phyloP scores from a whole-genome alignment of 2,329 filamentous ascomycete species.

The Aspergillus eucalypticola region DNA sequence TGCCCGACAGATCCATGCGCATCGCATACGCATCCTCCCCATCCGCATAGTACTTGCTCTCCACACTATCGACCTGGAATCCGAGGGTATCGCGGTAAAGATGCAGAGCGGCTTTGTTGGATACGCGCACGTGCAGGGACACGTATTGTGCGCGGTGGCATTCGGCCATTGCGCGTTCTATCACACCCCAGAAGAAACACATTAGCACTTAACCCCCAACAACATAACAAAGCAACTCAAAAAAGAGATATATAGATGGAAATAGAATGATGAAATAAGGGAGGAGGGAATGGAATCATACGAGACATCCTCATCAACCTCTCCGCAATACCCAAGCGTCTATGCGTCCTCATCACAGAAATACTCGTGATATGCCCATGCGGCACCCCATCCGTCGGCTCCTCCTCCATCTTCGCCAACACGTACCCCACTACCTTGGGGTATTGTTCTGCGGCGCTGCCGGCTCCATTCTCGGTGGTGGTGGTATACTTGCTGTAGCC shows the following conservation, averaged over 20 bases:
- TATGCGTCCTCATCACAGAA: conserved; percentile 94
- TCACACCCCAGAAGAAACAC: too few relatives aligned
- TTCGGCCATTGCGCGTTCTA: conserved; percentile 95
- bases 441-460: conserved; percentile 56
- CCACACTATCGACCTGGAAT: conserved; percentile 76
- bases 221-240: too few relatives aligned
- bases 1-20: conserved; percentile 72
- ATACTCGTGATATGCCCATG: conserved; percentile 96
- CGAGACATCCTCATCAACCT: conserved; percentile 96
- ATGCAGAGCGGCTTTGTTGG: conserved; percentile 85
- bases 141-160: conserved; percentile 90
- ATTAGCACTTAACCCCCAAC: too few relatives aligned
- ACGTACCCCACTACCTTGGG: conserved; percentile 99
- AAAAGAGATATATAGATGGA: too few relatives aligned
- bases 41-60: conserved; percentile 72
- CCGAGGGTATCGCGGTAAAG: conserved; percentile 91
- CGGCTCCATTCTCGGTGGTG: conserved; percentile 11
- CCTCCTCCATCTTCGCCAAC: conserved; percentile 99
- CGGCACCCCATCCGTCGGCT: conserved; percentile 82
- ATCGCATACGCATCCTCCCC: conserved; percentile 95
- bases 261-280: too few relatives aligned
- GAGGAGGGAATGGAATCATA: too few relatives aligned
- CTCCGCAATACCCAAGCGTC: conserved; percentile 87
- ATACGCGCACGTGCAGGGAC: conserved; percentile 91
- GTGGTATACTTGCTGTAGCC: conserved; percentile 73